phyloP scores from a whole-genome alignment of 2,329 filamentous ascomycete genomes.

The Colletotrichum magnum region DNA sequence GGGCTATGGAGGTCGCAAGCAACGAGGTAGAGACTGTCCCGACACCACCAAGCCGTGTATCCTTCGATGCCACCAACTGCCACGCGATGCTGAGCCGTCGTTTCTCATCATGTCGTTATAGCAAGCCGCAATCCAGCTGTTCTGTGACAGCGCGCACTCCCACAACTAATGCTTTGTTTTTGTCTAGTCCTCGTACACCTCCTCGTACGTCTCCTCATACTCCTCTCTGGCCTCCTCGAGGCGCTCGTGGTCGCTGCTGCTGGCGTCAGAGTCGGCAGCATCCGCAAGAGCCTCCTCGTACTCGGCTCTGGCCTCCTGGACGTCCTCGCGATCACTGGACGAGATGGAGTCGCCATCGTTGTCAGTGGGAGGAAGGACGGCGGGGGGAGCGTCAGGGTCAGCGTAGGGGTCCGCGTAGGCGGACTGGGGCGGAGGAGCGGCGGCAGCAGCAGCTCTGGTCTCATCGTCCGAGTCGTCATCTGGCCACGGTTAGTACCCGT shows the following conservation, averaged over 20 bases:
- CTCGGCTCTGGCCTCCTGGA: conserved; percentile 57
- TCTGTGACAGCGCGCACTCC: conserved; percentile 14
- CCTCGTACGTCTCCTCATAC: conserved; percentile 65
- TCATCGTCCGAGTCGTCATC: conserved; percentile 41
- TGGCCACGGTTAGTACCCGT: neutral
- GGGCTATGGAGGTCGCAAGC: conserved; percentile 10
- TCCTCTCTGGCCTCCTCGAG: conserved; percentile 66
- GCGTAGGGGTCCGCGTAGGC: conserved; percentile 40
- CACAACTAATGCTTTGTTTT: neutral
- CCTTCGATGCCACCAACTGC: conserved; percentile 29
- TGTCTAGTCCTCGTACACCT: conserved; percentile 51
- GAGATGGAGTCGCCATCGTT: conserved; percentile 58
- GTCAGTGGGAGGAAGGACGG: conserved; percentile 55
- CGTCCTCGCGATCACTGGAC: conserved; percentile 58
- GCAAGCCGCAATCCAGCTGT: conserved; percentile 11
- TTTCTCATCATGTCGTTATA: conserved; percentile 35
- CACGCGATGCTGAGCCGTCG: conserved; percentile 35
- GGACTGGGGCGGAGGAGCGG: conserved; percentile 27
- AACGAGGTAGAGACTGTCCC: conserved; percentile 28
- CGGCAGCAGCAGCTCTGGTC: conserved; percentile 37
- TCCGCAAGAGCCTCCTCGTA: conserved; percentile 59
- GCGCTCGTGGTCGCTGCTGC: conserved; percentile 66
- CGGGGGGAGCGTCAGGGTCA: conserved; percentile 48
- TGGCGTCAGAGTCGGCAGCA: conserved; percentile 58
- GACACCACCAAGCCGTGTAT: conserved; percentile 26